Base-by-base conservation (phyloP, 2,329 filamentous ascomycete species). In the Botrytis medusae region DNA sequence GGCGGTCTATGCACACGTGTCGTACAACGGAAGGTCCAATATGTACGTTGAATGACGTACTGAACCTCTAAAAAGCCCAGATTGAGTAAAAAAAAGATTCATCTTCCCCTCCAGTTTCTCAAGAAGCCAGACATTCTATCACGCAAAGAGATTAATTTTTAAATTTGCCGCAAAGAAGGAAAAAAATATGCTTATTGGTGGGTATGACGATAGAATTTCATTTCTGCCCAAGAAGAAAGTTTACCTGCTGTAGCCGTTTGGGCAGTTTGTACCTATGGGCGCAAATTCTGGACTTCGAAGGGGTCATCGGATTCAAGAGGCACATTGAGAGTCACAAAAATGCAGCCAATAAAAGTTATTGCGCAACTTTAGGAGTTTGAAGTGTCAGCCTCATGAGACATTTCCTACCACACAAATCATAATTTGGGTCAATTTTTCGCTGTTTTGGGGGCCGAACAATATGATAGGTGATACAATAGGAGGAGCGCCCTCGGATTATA, bases 1-100 rank as follows among this genome's bases (percentile, higher is more conserved):
- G 69, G 70, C 70, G 48, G 70, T 67, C 61, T 37, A 67, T 72
- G 70, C 70, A 72, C 70, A 72, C 70, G 62, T 72, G 62, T 72
- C 70, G 70, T 72, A 72, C 70, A 68, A 67, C 62, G 46, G 62
- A 67, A 68, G 70, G 70, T 37, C 37, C 61, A 72, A 72, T 72
- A 72, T 72, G 51, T 68, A 72, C 68, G 70, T 68, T 65, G 57
- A 46, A 70, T 70, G 68, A 70, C 68, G 57, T 61, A 70, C 54
- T 7, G 34, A 32, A 68, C n/a, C 48, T 68, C 64, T 16, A 42
- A 25, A 29, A 16, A 22, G 48, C 18, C 34, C 48, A 32, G 34
- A 37, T 7, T 10, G 34, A n/a, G 2, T 2, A 42, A 67, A 57
- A 68, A 42, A 46, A 4, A 12, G 20, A 65, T 65, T 18, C 6